These are phyloP conservation scores for Aureobasidium sp. DNA, from an alignment of 2,329 filamentous ascomycete genomes.

Conservation along the genomic window DNA sequence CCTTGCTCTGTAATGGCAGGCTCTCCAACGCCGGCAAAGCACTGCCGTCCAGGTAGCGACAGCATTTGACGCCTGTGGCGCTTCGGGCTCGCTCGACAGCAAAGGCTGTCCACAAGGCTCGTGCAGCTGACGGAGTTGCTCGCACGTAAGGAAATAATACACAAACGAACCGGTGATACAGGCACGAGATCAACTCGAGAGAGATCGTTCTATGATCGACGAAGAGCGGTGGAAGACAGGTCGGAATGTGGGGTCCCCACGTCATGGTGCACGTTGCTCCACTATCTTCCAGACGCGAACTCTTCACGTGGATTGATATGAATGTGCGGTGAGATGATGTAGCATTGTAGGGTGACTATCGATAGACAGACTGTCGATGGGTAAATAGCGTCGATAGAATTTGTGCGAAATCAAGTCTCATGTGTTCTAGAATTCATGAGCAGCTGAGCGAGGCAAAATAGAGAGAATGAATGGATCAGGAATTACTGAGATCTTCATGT, in stretches of 20 bases:
- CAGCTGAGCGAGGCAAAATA: background rate
- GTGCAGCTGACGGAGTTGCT: background rate
- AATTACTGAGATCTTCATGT: too few species aligned
- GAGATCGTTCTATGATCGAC: background rate
- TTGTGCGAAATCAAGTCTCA: background rate
- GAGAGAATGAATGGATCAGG: too few species aligned
- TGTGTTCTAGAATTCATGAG: background rate
- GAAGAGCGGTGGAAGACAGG: background rate
- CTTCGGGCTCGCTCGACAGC: background rate
- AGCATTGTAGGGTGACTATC: background rate
- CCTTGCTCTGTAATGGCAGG: background rate
- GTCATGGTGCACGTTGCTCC: background rate
- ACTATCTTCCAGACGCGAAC: background rate
- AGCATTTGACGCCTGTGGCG: background rate
- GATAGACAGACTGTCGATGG: background rate
- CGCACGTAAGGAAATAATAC: slow-evolving; percentile 1
- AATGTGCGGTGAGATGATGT: background rate
- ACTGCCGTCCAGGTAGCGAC: background rate
- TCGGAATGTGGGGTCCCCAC: slow-evolving; percentile 9
- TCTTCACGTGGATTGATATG: background rate
- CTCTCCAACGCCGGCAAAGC: background rate
- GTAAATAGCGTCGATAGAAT: background rate
- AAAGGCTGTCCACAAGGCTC: background rate
- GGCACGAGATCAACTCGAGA: slow-evolving; percentile 2
- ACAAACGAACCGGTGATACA: slow-evolving; percentile 2